These are phyloP conservation scores for Pascua sp. DNA, from an alignment of 1,284 basidiomycete species.

Conservation along the genomic window DNA sequence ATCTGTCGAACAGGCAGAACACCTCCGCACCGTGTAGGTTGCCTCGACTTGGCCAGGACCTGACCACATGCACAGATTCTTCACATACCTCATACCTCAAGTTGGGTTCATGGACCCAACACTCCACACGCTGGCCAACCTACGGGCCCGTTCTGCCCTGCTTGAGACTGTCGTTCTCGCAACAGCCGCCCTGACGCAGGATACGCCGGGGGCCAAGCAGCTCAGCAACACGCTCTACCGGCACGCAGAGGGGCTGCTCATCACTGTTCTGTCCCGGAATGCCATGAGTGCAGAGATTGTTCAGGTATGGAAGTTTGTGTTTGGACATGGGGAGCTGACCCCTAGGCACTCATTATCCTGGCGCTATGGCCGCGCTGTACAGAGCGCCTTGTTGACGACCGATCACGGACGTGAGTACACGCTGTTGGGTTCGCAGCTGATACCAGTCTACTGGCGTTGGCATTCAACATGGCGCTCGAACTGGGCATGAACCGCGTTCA, in stretches of 20 bases:
- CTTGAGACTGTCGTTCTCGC: constrained; percentile 9
- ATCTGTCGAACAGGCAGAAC: constrained; percentile 1
- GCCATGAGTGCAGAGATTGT: constrained; percentile 7
- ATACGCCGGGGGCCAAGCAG: background rate
- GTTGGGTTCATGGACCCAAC: constrained; percentile 5
- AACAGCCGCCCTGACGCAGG: background rate
- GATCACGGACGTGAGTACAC: background rate
- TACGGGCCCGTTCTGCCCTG: constrained; percentile 3
- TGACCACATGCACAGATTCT: background rate
- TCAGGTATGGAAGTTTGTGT: background rate
- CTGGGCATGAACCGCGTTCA: constrained; percentile 5
- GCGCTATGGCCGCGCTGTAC: constrained; percentile 3
- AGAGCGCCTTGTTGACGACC: constrained; percentile 7
- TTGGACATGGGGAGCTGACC: no score
- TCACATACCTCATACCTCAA: constrained; percentile 1
- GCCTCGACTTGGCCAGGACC: background rate
- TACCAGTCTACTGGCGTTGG: constrained; percentile 1
- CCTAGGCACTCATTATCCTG: background rate
- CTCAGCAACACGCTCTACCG: background rate
- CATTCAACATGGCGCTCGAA: constrained; percentile 7
- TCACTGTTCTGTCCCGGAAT: constrained; percentile 5
- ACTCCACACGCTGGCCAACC: constrained; percentile 6
- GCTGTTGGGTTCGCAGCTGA: background rate
- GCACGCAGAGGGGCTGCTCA: constrained; percentile 5
- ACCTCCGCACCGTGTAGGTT: constrained; percentile 1